Base-by-base conservation (phyloP, 1,284 basidiomycete genomes). In the Volvariella volvacea region DNA sequence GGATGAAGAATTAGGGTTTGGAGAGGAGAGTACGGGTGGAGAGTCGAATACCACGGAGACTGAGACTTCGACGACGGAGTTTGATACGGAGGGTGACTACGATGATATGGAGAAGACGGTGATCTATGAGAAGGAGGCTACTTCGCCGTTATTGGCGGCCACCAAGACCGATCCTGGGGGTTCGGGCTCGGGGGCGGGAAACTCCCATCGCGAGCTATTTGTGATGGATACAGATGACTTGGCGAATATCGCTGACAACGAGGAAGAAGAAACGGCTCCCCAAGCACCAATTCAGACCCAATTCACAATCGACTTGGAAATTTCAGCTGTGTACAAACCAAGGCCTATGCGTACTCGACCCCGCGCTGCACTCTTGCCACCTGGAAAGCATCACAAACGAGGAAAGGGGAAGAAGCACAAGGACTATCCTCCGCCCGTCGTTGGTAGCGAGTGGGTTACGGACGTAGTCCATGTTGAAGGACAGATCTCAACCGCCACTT, bases 261-360 rank as follows among this genome's bases (percentile, higher is more conserved):
- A 71, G 39, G 59, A 63, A 22, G 62, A 66, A 22, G 62, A 66
- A 41, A 41, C 55, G 2, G 55, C 51, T 19, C 38, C 46, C 16
- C 39, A 48, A n/a, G 47, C 52, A 22, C 43, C 44, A 17, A 41
- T 38, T 22, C 54, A 25, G 10, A 50, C 31, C 6, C 43, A 60
- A 33, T 61, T 72, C 46, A 59, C 67, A 10, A 59, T 80, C 43
- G 76, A 78, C 54, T 71, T 88, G 46, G 80, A 83, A 54, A 86
- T 86, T 39, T 64, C 74, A 1, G 70, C 76, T 1, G 83, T 87
- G 3, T 84, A 76, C 64, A 86, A 86, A 52, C 83, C 83, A 2
- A 74, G 80, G 2, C 81, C 83, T 1, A 62, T 74, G 50, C 78
- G 74, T 45, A 67, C 68, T 14, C 74, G 74, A 3, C 47, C 51